Evolutionary conservation across 331 rosid species (phyloP).

Genomic region (Prunus yedoensis): DNA sequence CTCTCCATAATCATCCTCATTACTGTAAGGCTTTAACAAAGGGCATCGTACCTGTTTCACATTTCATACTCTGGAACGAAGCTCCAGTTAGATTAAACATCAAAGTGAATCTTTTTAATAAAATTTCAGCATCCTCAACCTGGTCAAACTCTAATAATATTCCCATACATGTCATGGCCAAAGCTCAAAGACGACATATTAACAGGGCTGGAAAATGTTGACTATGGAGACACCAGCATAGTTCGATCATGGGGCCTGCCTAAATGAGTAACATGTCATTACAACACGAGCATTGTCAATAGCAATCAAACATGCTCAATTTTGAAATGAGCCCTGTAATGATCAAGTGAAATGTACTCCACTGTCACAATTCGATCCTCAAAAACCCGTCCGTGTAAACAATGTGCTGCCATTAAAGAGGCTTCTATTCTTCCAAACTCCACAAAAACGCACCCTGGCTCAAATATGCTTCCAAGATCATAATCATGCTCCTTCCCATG

Average conservation of each 20-base stretch:
- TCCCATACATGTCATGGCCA: neutral
- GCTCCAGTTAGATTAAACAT: too few relatives aligned
- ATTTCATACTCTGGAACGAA: too few relatives aligned
- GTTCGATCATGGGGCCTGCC: neutral
- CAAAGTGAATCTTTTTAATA: neutral
- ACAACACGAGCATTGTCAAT: neutral
- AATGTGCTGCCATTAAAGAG: slow-evolving; percentile 67
- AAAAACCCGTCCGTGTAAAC: slow-evolving; percentile 71
- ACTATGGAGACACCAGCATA: neutral
- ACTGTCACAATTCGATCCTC: slow-evolving; percentile 68
- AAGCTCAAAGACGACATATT: neutral
- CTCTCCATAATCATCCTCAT: too few relatives aligned
- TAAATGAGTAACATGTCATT: neutral
- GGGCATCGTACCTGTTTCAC: too few relatives aligned
- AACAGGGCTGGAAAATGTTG: neutral
- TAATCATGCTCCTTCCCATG: slow-evolving; percentile 28
- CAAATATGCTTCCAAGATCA: slow-evolving; percentile 38
- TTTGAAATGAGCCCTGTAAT: slow-evolving; percentile 54
- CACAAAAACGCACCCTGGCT: slow-evolving; percentile 66
- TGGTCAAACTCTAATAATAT: neutral
- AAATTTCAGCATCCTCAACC: neutral
- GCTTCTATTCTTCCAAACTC: slow-evolving; percentile 85
- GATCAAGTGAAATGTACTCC: slow-evolving; percentile 53
- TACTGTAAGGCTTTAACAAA: too few relatives aligned
- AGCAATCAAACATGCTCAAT: slow-evolving; percentile 34